Evolutionary conservation across 225 moss, liverwort and hornwort genomes (phyloP).

Genomic region (Sphagnum tenellum): DNA sequence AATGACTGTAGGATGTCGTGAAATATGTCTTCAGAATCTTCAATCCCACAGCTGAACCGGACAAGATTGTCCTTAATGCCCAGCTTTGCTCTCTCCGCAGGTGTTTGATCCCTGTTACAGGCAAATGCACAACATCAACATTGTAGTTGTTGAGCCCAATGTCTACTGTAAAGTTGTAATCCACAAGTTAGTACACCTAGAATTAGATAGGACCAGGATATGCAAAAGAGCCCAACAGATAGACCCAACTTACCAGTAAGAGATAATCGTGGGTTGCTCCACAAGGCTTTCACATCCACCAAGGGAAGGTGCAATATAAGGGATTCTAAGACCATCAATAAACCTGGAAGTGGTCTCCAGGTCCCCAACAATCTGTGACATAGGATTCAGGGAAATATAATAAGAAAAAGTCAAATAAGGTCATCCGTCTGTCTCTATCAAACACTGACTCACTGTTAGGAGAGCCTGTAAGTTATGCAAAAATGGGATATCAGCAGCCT

Average conservation of each 20-base stretch:
- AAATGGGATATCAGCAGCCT: too few species aligned
- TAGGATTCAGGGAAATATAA: too few species aligned
- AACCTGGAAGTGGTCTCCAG: conserved; percentile 80
- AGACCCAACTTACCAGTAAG: conserved; percentile 63
- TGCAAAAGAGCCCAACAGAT: too few species aligned
- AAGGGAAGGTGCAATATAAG: conserved; percentile 96
- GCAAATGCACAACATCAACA: background rate
- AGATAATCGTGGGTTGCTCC: conserved; percentile 98
- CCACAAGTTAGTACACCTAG: too few species aligned
- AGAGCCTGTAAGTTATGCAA: too few species aligned
- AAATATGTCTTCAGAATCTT: conserved; percentile 82
- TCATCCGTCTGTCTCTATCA: too few species aligned
- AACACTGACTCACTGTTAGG: too few species aligned
- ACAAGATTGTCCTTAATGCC: conserved; percentile 98
- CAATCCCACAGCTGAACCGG: conserved; percentile 97
- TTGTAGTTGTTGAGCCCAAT: background rate
- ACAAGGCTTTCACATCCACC: conserved; percentile 92
- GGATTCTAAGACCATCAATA: conserved; percentile 86
- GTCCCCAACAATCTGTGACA: conserved; percentile 64
- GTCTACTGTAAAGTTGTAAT: too few species aligned
- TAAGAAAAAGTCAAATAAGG: too few species aligned
- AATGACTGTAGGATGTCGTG: conserved; percentile 76
- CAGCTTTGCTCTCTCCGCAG: conserved; percentile 79
- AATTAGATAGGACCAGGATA: too few species aligned
- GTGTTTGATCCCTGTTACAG: conserved; percentile 76